These are phyloP conservation scores for Agrocybe chaxingu DNA, from an alignment of 768 basidiomycete species.

Conservation along the genomic window DNA sequence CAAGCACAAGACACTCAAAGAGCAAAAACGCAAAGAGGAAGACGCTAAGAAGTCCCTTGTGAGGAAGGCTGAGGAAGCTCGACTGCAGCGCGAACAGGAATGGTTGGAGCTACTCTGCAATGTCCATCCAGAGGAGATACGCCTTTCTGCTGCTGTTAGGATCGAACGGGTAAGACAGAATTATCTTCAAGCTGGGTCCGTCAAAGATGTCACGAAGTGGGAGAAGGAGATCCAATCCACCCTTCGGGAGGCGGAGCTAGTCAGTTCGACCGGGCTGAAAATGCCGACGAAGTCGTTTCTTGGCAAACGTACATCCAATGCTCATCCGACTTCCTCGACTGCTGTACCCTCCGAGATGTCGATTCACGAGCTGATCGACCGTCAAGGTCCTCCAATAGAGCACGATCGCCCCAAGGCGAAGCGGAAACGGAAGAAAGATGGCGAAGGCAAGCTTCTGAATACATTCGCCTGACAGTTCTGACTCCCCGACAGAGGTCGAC, in stretches of 20 bases:
- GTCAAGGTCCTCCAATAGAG: constrained; percentile 25
- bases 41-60: constrained; percentile 48
- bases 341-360: constrained; percentile 14
- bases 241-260: constrained; percentile 52
- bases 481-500: constrained; percentile 7
- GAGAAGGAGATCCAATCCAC: constrained; percentile 56
- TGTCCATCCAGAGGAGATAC: constrained; percentile 52
- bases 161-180: constrained; percentile 52
- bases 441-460: constrained; percentile 26
- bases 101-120: constrained; percentile 59
- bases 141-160: constrained; percentile 44
- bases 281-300: constrained; percentile 22
- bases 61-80: constrained; percentile 64
- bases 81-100: constrained; percentile 53
- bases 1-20: constrained; percentile 27
- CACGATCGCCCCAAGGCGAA: constrained; percentile 15
- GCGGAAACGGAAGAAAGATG: constrained; percentile 20
- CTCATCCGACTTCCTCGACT: constrained; percentile 8
- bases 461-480: not conserved
- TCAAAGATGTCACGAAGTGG: constrained; percentile 54
- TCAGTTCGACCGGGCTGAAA: constrained; percentile 41
- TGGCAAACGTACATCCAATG: constrained; percentile 16
- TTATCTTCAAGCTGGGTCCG: constrained; percentile 57
- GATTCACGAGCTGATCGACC: constrained; percentile 22
- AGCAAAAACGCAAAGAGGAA: constrained; percentile 35